Base-by-base conservation (phyloP, 257 asterid genomes). In the Nyctanthes arbortristis region DNA sequence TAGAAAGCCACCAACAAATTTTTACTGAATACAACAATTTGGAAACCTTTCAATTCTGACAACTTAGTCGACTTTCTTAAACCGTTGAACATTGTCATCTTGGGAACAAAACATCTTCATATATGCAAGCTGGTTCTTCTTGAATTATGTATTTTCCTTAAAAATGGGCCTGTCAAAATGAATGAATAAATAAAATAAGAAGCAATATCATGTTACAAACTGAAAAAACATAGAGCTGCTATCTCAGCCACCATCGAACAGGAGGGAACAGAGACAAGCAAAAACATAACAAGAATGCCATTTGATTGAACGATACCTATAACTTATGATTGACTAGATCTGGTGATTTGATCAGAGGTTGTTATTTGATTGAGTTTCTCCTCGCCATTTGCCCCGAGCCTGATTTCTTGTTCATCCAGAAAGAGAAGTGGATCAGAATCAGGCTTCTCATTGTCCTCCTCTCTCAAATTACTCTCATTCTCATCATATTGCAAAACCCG, bases 401-500 rank as follows among this genome's bases (percentile, higher is more conserved):
- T 80, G 34, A 57, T 20, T 13, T 84, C 87, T 71, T 73, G 68
- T 65, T 85, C 85, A 36, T 66, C 27, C 20, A 80, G 76, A 74
- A 73, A 49, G 18, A 68, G 43, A 63, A 27, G 64, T 62, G 63
- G 77, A 63, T 74, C 73, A 4, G 82, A 74, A 57, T 83, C 78
- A 6, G 55, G 70, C 63, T 71, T 73, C 56, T 83, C 84, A 37
- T 77, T 79, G 65, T 54, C 81, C 75, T 82, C 92, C 80, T 52
- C 63, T 69, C 75, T 86, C 62, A 72, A 22, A 65, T 29, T 73
- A 33, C 77, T 84, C 62, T 85, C 97, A 37, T 78, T 70, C 45
- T 77, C 90, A 72, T 88, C 93, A 58, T 65, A 82, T 67, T 82
- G 79, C 69, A 93, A 66, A 75, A 78, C 79, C 49, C 84, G 84